Conservation (phyloP, 2,329 filamentous ascomycete species). For the Immersiporthe knoxdaviesiana region DNA sequence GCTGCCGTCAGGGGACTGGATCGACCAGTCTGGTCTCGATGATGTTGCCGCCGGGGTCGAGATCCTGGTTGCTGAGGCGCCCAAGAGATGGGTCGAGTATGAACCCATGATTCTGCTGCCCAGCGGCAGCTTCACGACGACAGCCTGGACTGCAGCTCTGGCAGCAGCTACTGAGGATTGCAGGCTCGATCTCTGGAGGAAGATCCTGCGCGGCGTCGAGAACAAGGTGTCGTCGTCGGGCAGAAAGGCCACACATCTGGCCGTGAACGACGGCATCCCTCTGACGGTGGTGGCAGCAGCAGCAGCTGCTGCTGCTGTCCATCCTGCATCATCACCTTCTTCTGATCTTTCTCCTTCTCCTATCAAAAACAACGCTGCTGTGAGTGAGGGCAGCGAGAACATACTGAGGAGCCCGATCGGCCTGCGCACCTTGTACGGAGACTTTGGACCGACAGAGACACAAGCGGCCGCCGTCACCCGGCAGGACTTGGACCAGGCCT, state of each 20-base stretch:
- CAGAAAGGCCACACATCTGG: slow-evolving; percentile 55
- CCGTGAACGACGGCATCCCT: slow-evolving; percentile 66
- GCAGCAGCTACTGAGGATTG: slow-evolving; percentile 32
- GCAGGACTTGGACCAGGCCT: slow-evolving; percentile 65
- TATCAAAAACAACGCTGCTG: slow-evolving; percentile 20
- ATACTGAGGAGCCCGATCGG: slow-evolving; percentile 73
- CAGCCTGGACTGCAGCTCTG: slow-evolving; percentile 46
- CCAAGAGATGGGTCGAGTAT: slow-evolving; percentile 64
- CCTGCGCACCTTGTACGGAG: slow-evolving; percentile 70
- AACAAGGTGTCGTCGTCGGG: slow-evolving; percentile 43
- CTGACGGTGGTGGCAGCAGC: slow-evolving; percentile 40
- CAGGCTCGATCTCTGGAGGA: slow-evolving; percentile 48
- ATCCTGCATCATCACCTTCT: too few relatives aligned
- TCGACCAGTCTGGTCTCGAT: slow-evolving; percentile 27
- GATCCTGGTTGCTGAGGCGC: slow-evolving; percentile 46
- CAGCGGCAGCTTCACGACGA: slow-evolving; percentile 56
- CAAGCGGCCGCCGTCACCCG: slow-evolving; percentile 36
- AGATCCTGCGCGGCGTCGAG: slow-evolving; percentile 53
- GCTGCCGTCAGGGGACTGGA: slow-evolving; percentile 43
- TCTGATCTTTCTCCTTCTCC: too few relatives aligned
- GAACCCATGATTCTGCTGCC: slow-evolving; percentile 65
- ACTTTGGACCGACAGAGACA: slow-evolving; percentile 65
- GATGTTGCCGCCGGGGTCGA: slow-evolving; percentile 23
- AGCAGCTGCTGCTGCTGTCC: too few relatives aligned
- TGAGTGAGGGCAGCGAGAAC: slow-evolving; percentile 59